phyloP scores from a whole-genome alignment of 768 basidiomycete genomes.

The Lentinula sp. region DNA sequence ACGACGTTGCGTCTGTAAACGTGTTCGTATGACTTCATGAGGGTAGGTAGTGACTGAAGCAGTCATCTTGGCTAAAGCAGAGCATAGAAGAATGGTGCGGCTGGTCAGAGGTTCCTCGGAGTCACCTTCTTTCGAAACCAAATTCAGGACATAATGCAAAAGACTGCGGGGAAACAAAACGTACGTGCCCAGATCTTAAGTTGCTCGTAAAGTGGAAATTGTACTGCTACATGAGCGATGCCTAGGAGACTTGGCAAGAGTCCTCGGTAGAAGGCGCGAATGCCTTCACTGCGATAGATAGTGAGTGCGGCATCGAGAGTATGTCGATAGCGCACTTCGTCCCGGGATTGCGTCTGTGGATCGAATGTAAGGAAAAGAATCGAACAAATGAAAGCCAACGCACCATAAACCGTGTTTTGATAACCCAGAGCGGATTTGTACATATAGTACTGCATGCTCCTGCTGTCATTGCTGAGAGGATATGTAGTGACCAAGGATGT shows the following conservation, averaged over 20 bases:
- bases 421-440: conserved; percentile 97
- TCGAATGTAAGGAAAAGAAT: conserved; percentile 9
- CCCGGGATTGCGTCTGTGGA: conserved; percentile 72
- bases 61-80: conserved; percentile 92
- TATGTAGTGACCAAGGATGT: conserved; percentile 83
- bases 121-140: conserved; percentile 30
- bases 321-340: conserved; percentile 77
- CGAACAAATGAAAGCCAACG: conserved; percentile 9
- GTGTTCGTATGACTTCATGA: conserved; percentile 98
- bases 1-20: conserved; percentile 80
- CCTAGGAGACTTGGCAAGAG: conserved; percentile 90
- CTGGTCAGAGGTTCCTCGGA: conserved; percentile 47
- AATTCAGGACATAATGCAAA: conserved; percentile 5
- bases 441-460: conserved; percentile 90
- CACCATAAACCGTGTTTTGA: conserved; percentile 99
- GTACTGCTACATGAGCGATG: conserved; percentile 92
- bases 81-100: conserved; percentile 77
- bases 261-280: conserved; percentile 89
- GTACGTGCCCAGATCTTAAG: conserved; percentile 83
- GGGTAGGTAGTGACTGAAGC: conserved; percentile 96
- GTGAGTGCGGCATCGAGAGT: conserved; percentile 86
- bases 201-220: conserved; percentile 94
- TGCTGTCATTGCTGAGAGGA: conserved; percentile 92
- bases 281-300: conserved; percentile 88
- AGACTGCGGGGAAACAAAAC: conserved; percentile 25